Conservation (phyloP, 2,329 filamentous ascomycete genomes). For the Trichophyton rubrum region DNA sequence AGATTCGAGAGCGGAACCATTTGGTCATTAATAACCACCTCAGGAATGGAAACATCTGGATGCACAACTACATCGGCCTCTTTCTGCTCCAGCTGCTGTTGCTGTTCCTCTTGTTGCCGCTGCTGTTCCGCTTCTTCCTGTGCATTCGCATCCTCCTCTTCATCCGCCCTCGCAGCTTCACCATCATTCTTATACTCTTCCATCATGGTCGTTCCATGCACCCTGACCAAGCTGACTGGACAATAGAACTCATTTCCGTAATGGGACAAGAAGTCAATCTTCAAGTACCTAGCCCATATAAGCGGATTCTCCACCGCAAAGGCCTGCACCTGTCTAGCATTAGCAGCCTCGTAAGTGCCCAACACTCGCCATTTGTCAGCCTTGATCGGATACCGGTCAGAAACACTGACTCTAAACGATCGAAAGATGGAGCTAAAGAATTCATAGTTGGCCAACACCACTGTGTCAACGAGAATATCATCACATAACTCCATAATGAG, state of each 20-base stretch:
- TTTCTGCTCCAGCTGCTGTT: constrained; percentile 13
- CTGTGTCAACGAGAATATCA: constrained; percentile 73
- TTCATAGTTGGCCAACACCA: constrained; percentile 96
- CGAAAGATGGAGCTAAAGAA: constrained; percentile 98
- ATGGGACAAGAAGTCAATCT: constrained; percentile 82
- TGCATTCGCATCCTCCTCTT: constrained; percentile 49
- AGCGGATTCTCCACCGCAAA: constrained; percentile 89
- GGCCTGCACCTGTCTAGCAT: constrained; percentile 84
- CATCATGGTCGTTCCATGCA: constrained; percentile 91
- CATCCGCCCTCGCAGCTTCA: constrained; percentile 47
- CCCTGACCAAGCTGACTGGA: constrained; percentile 74
- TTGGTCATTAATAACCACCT: background rate
- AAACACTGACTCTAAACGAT: constrained; percentile 80
- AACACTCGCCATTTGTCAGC: constrained; percentile 80
- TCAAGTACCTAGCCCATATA: constrained; percentile 88
- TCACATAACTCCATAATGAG: constrained; percentile 90
- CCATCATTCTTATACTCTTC: constrained; percentile 84
- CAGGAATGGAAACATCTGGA: background rate
- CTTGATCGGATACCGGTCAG: constrained; percentile 89
- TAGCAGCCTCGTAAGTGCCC: constrained; percentile 79
- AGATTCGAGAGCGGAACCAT: background rate
- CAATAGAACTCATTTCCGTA: constrained; percentile 97
- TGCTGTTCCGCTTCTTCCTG: constrained; percentile 15
- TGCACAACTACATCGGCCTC: background rate
- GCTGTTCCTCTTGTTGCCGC: constrained; percentile 15